These are phyloP conservation scores for Mycena vitilis DNA, from an alignment of 768 basidiomycete genomes.

Conservation along the genomic window DNA sequence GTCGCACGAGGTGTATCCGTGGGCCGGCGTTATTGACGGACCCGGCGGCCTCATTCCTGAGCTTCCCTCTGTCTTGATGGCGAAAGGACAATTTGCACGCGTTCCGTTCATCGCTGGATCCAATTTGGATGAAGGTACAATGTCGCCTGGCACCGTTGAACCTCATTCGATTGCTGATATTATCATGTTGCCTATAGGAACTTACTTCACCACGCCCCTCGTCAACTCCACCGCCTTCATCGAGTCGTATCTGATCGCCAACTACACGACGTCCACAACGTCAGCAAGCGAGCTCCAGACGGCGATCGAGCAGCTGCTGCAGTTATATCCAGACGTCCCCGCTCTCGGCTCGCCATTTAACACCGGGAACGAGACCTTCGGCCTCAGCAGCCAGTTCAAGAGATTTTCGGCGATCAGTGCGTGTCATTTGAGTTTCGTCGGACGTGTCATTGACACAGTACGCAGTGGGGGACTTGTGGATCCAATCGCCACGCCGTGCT, in stretches of 20 bases:
- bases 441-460: background rate
- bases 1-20: conserved; percentile 3
- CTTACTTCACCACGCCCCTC: conserved; percentile 6
- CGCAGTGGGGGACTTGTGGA: conserved; percentile 14
- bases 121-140: conserved; percentile 17
- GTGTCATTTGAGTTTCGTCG: background rate
- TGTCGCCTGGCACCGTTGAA: no score
- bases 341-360: conserved; percentile 56
- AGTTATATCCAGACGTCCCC: conserved; percentile 39
- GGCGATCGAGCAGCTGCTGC: background rate
- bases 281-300: background rate
- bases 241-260: conserved; percentile 1
- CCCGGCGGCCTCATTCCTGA: conserved; percentile 9
- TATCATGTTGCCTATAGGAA: conserved; percentile 10
- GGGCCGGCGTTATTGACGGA: background rate
- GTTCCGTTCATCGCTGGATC: conserved; percentile 17
- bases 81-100: conserved; percentile 1
- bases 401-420: conserved; percentile 48
- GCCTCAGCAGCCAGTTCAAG: conserved; percentile 50
- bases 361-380: conserved; percentile 55
- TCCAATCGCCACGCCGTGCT: conserved; percentile 39
- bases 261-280: conserved; percentile 1
- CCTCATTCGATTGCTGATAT: background rate
- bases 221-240: conserved; percentile 5
- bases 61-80: background rate